phyloP scores from a whole-genome alignment of 1,284 basidiomycete genomes.

The Austroboletus niveus region DNA sequence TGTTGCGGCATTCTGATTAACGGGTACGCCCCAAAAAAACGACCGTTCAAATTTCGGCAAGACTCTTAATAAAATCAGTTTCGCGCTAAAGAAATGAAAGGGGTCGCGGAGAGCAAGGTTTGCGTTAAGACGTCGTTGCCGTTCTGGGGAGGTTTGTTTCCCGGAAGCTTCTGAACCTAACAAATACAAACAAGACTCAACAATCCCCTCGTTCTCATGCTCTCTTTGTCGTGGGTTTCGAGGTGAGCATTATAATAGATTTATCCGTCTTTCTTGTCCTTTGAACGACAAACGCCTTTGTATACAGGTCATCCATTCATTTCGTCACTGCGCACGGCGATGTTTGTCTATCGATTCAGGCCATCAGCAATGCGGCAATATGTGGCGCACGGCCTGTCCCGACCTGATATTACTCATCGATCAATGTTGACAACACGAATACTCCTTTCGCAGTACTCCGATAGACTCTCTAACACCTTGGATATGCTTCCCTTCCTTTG shows the following conservation, averaged over 20 bases:
- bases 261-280: neutral
- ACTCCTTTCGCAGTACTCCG: neutral
- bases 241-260: neutral
- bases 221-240: neutral
- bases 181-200: conserved; percentile 23
- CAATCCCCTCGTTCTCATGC: neutral
- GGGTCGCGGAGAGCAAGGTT: neutral
- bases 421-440: conserved; percentile 2
- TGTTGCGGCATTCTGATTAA: conserved; percentile 33
- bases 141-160: conserved; percentile 21
- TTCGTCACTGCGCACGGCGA: conserved; percentile 14
- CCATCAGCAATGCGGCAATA: conserved; percentile 21
- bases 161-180: conserved; percentile 28
- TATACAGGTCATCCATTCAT: conserved; percentile 13
- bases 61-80: neutral
- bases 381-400: conserved; percentile 13
- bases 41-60: neutral
- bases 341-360: conserved; percentile 3
- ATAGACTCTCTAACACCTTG: neutral
- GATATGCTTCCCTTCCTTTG: neutral
- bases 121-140: neutral
- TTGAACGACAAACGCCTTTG: neutral
- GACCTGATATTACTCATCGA: conserved; percentile 5
- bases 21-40: neutral
- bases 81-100: neutral